Base-by-base conservation (phyloP, 2,329 filamentous ascomycete genomes). In the Ampelomyces quisqualis region DNA sequence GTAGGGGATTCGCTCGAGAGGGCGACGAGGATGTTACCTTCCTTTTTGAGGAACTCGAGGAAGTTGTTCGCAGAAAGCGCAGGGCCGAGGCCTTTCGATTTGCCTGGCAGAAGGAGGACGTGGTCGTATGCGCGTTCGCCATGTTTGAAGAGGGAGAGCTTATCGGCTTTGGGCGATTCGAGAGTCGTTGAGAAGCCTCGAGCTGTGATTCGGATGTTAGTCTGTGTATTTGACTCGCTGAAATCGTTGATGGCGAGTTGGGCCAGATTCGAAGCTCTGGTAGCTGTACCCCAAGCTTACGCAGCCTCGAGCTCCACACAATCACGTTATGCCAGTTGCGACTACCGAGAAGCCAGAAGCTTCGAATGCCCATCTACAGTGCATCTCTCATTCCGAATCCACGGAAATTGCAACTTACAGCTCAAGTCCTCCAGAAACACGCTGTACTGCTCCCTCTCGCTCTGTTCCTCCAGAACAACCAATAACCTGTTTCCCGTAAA, bases 111-210 rank as follows among this genome's bases (percentile, higher is more conserved):
- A 56, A 98, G 78, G 51, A 97, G 71, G 52, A 97, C 74, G 71
- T 98, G 91, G 72, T 97, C 91, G 71, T 90, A 97, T 50, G 81
- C 82, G 68, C 86, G 83, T 73, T 93, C 88, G 65, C 91, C 93
- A 51, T 93, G 82, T 64, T 82, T 77, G 75, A 96, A 95, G 53
- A 98, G 77, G 36, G 81, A 78, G 58, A 97, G 88, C 20, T 57
- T 60, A 30, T 57, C 57, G 18, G 57, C 45, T 43, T 68, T 68
- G 22, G 64, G 64, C 6, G 89, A 90, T 68, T 90, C 82, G 67
- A 90, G 90, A 24, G 80, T 79, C 55, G 96, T 76, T 46, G 85
- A 75, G 70, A 87, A 97, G 53, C 90, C 91, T 66, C 93, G 83
- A 58, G 75, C 93, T 97, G 57, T 14, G 7, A 28, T 8, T 4